phyloP scores from a whole-genome alignment of 2,329 filamentous ascomycete genomes.

The Keithomyces neogunnii region DNA sequence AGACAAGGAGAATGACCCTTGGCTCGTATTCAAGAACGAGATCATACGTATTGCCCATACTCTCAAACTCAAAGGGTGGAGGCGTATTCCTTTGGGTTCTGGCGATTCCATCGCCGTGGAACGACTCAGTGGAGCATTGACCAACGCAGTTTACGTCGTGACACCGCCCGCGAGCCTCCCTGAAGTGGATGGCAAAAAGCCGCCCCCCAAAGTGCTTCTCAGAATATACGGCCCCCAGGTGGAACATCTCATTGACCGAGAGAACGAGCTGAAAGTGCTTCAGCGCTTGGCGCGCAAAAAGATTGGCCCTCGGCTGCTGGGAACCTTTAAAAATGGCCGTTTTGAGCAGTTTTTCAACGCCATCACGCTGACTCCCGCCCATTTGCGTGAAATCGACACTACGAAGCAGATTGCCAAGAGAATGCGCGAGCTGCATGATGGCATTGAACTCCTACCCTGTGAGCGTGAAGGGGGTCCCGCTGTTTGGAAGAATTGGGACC shows the following conservation, averaged over 20 bases:
- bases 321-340: slow-evolving; percentile 87
- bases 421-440: slow-evolving; percentile 92
- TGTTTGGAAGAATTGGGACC: slow-evolving; percentile 91
- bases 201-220: slow-evolving; percentile 65
- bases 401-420: slow-evolving; percentile 93
- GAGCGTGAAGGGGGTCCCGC: slow-evolving; percentile 74
- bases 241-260: slow-evolving; percentile 89
- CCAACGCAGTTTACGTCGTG: slow-evolving; percentile 94
- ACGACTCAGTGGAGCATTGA: slow-evolving; percentile 81
- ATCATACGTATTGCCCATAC: slow-evolving; percentile 87
- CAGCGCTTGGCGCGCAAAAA: slow-evolving; percentile 80
- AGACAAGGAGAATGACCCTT: slow-evolving; percentile 65
- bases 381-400: slow-evolving; percentile 73
- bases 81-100: slow-evolving; percentile 64
- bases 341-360: slow-evolving; percentile 95
- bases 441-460: slow-evolving; percentile 72
- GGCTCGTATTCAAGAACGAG: slow-evolving; percentile 84
- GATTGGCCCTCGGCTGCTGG: slow-evolving; percentile 84
- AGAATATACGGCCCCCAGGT: slow-evolving; percentile 93
- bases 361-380: slow-evolving; percentile 64
- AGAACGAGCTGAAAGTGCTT: slow-evolving; percentile 80
- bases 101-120: slow-evolving; percentile 63
- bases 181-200: slow-evolving; percentile 31
- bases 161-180: slow-evolving; percentile 62
- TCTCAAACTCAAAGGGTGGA: slow-evolving; percentile 83